Evolutionary conservation across 345 rosid species (phyloP).

Genomic region (Eucalyptus curtisii): DNA sequence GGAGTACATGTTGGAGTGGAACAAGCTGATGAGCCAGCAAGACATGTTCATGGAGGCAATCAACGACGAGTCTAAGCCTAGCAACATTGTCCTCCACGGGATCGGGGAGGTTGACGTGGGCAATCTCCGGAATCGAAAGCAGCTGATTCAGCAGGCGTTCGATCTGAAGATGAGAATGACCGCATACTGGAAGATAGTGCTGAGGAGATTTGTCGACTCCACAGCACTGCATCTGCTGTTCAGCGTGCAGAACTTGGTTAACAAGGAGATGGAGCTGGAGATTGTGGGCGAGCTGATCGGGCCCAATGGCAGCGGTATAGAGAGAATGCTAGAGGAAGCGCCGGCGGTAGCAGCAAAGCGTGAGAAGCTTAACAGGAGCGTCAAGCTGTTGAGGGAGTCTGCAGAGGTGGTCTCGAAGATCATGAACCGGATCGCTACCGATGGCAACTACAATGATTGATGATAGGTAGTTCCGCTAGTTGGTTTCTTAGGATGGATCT

Average conservation of each 20-base stretch:
- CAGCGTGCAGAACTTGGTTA: background rate
- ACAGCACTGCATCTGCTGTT: constrained; percentile 7
- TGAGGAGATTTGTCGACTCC: constrained; percentile 11
- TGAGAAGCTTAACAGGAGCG: constrained; percentile 3
- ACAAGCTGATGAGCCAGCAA: background rate
- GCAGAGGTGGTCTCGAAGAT: constrained; percentile 1
- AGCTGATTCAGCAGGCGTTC: background rate
- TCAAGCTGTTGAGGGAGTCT: constrained; percentile 8
- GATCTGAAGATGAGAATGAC: constrained; percentile 13
- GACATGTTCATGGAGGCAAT: background rate
- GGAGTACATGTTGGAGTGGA: constrained; percentile 11
- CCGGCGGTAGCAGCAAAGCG: constrained; percentile 4
- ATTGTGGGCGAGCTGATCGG: constrained; percentile 3
- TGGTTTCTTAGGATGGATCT: background rate
- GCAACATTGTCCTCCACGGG: background rate
- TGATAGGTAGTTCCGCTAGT: background rate
- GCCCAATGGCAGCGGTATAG: background rate
- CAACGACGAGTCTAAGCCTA: background rate
- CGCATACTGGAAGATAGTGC: constrained; percentile 17
- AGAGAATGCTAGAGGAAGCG: constrained; percentile 12
- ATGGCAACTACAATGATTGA: background rate
- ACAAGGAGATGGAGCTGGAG: constrained; percentile 4
- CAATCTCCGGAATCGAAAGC: background rate
- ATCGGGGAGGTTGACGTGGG: background rate
- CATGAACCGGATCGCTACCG: background rate